These are phyloP conservation scores for Chiua virens DNA, from an alignment of 768 basidiomycete genomes.

Conservation along the genomic window DNA sequence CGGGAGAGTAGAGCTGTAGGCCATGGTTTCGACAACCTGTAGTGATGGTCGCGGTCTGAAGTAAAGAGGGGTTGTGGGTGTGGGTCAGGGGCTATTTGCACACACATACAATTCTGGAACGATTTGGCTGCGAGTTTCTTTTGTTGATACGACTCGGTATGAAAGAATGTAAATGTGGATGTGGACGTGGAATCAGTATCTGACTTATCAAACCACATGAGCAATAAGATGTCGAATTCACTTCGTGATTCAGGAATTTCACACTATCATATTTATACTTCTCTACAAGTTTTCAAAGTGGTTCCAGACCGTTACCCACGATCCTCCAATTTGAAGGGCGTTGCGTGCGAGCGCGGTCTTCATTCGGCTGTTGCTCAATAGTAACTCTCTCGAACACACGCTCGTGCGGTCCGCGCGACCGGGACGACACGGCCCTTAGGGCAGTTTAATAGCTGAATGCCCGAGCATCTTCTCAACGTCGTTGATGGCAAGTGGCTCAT, in stretches of 20 bases:
- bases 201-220: too few relatives aligned
- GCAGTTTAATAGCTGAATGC: too few relatives aligned
- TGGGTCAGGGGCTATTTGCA: not conserved
- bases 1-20: not conserved
- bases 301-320: not conserved
- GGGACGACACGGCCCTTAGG: not conserved
- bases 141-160: too few relatives aligned
- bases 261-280: too few relatives aligned
- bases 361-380: not conserved
- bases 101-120: too few relatives aligned
- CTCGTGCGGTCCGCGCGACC: not conserved
- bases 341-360: not conserved
- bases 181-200: too few relatives aligned
- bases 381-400: too few relatives aligned
- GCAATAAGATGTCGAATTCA: too few relatives aligned
- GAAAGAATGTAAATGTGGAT: too few relatives aligned
- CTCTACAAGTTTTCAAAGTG: not conserved
- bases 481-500: constrained; percentile 2
- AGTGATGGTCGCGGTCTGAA: not conserved
- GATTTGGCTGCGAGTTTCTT: too few relatives aligned
- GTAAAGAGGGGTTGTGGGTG: not conserved
- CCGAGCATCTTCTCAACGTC: not conserved
- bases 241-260: too few relatives aligned
- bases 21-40: not conserved
- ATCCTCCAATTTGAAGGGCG: not conserved